phyloP scores from a whole-genome alignment of 257 asterid species.

The Sherardia arvensis region DNA sequence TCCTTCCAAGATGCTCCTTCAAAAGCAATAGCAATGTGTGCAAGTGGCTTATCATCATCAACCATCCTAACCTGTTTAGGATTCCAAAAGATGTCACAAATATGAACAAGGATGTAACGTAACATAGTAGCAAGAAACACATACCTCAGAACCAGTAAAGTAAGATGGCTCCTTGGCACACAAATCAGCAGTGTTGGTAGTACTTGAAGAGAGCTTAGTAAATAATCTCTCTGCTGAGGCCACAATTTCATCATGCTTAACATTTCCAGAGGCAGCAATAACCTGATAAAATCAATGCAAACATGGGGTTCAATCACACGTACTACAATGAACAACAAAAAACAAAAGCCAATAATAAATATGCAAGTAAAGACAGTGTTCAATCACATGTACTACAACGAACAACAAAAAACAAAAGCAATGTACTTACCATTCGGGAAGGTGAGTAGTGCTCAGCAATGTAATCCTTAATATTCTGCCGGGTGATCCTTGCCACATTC shows the following conservation, averaged over 20 bases:
- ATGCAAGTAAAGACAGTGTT: too few relatives aligned
- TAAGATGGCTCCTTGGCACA: constrained; percentile 61
- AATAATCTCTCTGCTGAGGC: constrained; percentile 57
- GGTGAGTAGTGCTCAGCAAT: constrained; percentile 70
- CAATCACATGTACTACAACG: neutral
- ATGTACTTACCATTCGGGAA: constrained; percentile 51
- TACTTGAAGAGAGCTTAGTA: constrained; percentile 50
- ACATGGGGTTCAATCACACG: neutral
- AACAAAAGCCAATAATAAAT: too few relatives aligned
- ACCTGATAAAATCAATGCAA: constrained; percentile 35
- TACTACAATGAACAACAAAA: neutral
- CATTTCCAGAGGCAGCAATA: constrained; percentile 74
- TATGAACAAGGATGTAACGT: constrained; percentile 5
- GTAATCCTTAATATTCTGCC: constrained; percentile 43
- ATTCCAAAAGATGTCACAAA: constrained; percentile 8
- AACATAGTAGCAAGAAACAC: constrained; percentile 12
- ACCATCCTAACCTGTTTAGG: constrained; percentile 56
- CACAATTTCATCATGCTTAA: constrained; percentile 78
- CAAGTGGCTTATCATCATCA: constrained; percentile 67
- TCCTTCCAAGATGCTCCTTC: constrained; percentile 95
- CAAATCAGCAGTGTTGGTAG: constrained; percentile 52
- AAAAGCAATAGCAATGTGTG: constrained; percentile 82
- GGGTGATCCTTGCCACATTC: constrained; percentile 51
- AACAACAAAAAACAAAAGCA: neutral
- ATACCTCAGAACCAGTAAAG: constrained; percentile 92